Percentiles rank a stretch among this genome's conserved stretches.
These are phyloP conservation scores for Phyllostachys edulis DNA, from an alignment of 176 grass and related monocot genomes.

Conservation along the genomic window DNA sequence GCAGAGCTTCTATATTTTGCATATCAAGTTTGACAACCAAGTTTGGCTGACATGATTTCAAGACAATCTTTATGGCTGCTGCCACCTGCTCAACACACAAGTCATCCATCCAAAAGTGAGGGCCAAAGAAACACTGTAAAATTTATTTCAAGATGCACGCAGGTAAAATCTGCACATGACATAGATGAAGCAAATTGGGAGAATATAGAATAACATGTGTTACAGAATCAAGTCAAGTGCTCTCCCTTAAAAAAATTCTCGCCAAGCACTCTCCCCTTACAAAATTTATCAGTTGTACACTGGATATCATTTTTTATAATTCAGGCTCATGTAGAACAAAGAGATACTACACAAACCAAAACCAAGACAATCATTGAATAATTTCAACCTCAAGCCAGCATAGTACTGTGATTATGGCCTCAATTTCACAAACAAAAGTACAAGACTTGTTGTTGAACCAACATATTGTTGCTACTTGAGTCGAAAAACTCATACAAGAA, in stretches of 20 bases:
- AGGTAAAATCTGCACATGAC: not conserved
- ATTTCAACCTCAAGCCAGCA: slow-evolving; percentile 16
- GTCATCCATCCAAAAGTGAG: slow-evolving; percentile 13
- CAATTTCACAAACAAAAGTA: too few species aligned
- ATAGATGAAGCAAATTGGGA: not conserved
- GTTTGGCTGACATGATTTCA: slow-evolving; percentile 69
- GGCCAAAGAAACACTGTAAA: not conserved
- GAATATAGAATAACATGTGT: not conserved
- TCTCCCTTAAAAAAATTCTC: not conserved
- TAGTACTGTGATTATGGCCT: not conserved
- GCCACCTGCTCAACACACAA: slow-evolving; percentile 40
- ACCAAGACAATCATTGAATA: not conserved
- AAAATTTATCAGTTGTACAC: slow-evolving; percentile 10
- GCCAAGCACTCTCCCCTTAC: not conserved
- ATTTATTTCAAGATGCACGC: not conserved
- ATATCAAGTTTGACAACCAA: slow-evolving; percentile 78
- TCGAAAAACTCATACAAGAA: too few species aligned
- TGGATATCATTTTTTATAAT: not conserved
- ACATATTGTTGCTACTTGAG: not conserved
- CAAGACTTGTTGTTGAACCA: slow-evolving; percentile 1
- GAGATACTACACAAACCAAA: not conserved
- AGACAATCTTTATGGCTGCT: too few species aligned
- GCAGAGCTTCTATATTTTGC: slow-evolving; percentile 57
- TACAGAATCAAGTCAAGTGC: not conserved
- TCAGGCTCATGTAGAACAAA: slow-evolving; percentile 6